These are phyloP conservation scores for Nakazawaea anatomiae DNA, from an alignment of 805 yeast species.

Conservation along the genomic window DNA sequence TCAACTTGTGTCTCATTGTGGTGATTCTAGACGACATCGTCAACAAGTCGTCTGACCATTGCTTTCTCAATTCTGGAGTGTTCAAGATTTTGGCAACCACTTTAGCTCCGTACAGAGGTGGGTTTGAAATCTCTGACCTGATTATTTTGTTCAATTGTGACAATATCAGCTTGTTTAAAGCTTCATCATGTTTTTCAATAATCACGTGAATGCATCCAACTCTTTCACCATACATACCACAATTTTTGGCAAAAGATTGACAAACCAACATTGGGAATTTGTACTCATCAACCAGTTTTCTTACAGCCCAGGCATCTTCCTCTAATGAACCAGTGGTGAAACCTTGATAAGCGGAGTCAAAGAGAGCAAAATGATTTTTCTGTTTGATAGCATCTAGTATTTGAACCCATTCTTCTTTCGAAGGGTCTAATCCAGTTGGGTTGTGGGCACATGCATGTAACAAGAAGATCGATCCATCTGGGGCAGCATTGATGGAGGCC, in stretches of 20 bases:
- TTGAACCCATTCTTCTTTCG: slow-evolving; percentile 69
- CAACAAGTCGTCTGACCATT: slow-evolving; percentile 80
- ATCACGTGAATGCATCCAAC: slow-evolving; percentile 88
- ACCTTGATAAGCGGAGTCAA: slow-evolving; percentile 97
- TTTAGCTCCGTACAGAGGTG: slow-evolving; percentile 95
- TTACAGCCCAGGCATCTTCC: slow-evolving; percentile 78
- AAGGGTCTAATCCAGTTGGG: slow-evolving; percentile 96
- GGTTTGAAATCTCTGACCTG: slow-evolving; percentile 85
- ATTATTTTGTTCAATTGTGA: slow-evolving; percentile 74
- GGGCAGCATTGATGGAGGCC: slow-evolving; percentile 56
- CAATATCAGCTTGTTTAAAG: slow-evolving; percentile 49
- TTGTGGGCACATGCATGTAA: slow-evolving; percentile 97
- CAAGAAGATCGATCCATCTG: slow-evolving; percentile 70
- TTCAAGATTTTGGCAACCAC: slow-evolving; percentile 72
- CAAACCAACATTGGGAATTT: slow-evolving; percentile 65
- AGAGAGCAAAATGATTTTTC: slow-evolving; percentile 69
- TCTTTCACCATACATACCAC: slow-evolving; percentile 97
- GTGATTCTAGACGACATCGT: slow-evolving; percentile 85
- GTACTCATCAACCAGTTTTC: slow-evolving; percentile 49
- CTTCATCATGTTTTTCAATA: slow-evolving; percentile 35
- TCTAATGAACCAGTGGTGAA: slow-evolving; percentile 86
- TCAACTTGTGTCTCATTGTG: slow-evolving; percentile 68
- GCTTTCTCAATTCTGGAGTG: slow-evolving; percentile 57
- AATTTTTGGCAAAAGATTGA: slow-evolving; percentile 95
- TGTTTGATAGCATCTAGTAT: slow-evolving; percentile 58